A percentile compares a stretch with the other conserved stretches of the same genome.
These are phyloP conservation scores for Populus pruinosa DNA, from an alignment of 345 rosid genomes.

Conservation along the genomic window DNA sequence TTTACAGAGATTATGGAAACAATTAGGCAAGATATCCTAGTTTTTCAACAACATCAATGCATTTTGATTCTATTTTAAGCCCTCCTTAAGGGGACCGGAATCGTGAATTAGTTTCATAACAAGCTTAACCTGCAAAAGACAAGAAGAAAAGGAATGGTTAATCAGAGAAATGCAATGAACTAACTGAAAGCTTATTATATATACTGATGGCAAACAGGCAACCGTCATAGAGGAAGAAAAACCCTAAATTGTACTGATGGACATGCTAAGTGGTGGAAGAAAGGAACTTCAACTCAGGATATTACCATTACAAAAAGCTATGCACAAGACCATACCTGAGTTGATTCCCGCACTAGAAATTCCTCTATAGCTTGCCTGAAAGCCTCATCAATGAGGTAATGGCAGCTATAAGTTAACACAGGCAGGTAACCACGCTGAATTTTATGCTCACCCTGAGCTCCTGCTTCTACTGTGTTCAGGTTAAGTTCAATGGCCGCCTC, in stretches of 20 bases:
- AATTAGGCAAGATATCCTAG: neutral
- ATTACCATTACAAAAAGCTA: neutral
- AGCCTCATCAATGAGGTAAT: slow-evolving; percentile 65
- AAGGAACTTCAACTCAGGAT: neutral
- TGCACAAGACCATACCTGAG: slow-evolving; percentile 47
- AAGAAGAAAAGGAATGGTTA: neutral
- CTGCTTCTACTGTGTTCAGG: slow-evolving; percentile 82
- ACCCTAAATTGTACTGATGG: too few relatives aligned
- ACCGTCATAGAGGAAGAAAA: neutral
- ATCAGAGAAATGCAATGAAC: neutral
- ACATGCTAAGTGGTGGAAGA: neutral
- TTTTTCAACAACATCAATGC: neutral
- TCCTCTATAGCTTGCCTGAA: slow-evolving; percentile 66
- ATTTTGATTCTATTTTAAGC: slow-evolving; percentile 27
- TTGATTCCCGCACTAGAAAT: slow-evolving; percentile 63
- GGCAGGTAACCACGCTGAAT: slow-evolving; percentile 92
- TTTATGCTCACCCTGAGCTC: slow-evolving; percentile 99
- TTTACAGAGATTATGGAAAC: neutral
- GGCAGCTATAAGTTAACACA: slow-evolving; percentile 81
- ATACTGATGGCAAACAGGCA: too few relatives aligned
- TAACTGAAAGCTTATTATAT: too few relatives aligned
- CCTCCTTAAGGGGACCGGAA: slow-evolving; percentile 85
- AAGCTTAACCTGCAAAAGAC: slow-evolving; percentile 49
- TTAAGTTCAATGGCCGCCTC: slow-evolving; percentile 88
- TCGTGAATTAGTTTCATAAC: slow-evolving; percentile 68